A percentile compares a stretch with the other conserved stretches of the same genome.
These are phyloP conservation scores for Trichoderma hamatum DNA, from an alignment of 2,329 filamentous ascomycete genomes.

Conservation along the genomic window DNA sequence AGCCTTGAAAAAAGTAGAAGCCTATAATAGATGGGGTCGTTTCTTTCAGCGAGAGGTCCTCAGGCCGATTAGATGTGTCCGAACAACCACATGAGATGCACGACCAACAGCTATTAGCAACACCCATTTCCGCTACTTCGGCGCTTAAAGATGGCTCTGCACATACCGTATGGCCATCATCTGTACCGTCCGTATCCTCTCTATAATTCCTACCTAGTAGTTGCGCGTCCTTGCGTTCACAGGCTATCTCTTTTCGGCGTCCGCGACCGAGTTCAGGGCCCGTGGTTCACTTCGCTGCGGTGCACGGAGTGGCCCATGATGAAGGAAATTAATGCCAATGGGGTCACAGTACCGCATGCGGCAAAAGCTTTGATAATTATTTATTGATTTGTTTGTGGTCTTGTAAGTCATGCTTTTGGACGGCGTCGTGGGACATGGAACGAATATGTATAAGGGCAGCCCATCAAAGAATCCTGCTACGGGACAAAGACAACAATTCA, in stretches of 20 bases:
- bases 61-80: not conserved
- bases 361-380: constrained; percentile 13
- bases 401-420: constrained; percentile 15
- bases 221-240: not conserved
- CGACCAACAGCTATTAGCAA: constrained; percentile 7
- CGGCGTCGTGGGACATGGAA: not conserved
- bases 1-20: not conserved
- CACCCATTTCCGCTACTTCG: not conserved
- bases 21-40: not conserved
- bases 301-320: constrained; percentile 17
- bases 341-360: constrained; percentile 18
- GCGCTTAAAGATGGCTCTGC: not conserved
- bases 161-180: not conserved
- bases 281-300: not conserved
- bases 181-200: not conserved
- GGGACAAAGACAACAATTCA: constrained; percentile 5
- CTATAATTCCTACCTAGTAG: not conserved
- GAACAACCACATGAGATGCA: constrained; percentile 1
- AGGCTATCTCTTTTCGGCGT: not conserved
- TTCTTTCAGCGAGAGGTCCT: not conserved
- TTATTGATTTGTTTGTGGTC: constrained; percentile 20
- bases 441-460: not conserved
- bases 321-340: not conserved
- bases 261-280: not conserved
- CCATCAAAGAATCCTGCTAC: not conserved